Conservation (phyloP, 129 eudicot genomes). For the Artemisia tridentata region DNA sequence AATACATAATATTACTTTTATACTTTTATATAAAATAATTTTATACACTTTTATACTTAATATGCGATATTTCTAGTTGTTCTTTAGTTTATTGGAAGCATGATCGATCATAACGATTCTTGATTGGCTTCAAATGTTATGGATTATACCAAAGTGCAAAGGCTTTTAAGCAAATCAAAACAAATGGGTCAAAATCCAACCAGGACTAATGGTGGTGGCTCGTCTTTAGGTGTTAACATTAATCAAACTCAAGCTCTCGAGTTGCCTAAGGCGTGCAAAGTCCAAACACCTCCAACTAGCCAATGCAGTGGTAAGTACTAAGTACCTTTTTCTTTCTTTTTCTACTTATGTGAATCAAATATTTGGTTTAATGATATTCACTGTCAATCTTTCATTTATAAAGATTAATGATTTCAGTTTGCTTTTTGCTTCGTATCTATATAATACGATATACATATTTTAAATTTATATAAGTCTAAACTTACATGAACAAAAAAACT, state of each 20-base stretch:
- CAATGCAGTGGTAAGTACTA: slow-evolving; percentile 55
- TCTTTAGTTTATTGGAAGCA: no score
- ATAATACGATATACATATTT: not conserved
- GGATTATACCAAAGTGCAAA: no score
- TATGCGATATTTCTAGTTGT: no score
- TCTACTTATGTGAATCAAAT: not conserved
- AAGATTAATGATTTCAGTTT: no score
- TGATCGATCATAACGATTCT: no score
- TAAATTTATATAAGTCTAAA: not conserved
- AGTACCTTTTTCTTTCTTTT: not conserved
- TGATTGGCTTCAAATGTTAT: no score
- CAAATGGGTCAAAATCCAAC: no score
- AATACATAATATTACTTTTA: no score
- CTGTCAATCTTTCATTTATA: not conserved
- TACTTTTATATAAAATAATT: no score
- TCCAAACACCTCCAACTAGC: slow-evolving; percentile 61
- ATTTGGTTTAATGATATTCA: not conserved
- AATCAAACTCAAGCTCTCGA: slow-evolving; percentile 76
- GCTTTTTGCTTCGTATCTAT: no score
- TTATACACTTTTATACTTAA: no score
- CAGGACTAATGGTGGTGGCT: slow-evolving; percentile 58
- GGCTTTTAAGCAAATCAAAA: no score
- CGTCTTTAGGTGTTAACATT: slow-evolving; percentile 53
- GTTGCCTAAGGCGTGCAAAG: slow-evolving; percentile 60
- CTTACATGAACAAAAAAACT: not conserved